Conservation (phyloP, 441 rosid genomes). For the Lepidium campestre region DNA sequence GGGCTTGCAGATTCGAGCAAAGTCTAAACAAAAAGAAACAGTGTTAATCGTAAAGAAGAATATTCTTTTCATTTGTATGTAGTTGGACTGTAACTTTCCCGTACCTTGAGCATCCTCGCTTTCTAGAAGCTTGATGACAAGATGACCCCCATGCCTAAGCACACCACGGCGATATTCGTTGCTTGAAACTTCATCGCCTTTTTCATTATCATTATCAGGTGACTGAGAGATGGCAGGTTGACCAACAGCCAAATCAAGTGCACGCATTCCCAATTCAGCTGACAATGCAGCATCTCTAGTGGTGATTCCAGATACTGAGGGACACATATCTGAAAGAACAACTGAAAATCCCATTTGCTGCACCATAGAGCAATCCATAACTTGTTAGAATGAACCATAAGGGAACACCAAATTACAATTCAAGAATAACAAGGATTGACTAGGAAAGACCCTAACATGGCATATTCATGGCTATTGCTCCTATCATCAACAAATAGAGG, state of each 20-base stretch:
- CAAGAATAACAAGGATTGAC: neutral
- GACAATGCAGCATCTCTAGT: slow-evolving; percentile 80
- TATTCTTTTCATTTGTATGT: neutral
- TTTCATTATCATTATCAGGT: slow-evolving; percentile 18
- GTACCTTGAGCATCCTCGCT: slow-evolving; percentile 80
- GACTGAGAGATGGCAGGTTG: slow-evolving; percentile 32
- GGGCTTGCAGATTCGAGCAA: slow-evolving; percentile 64
- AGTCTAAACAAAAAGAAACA: slow-evolving; percentile 38
- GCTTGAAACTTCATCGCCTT: slow-evolving; percentile 4
- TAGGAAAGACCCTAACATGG: neutral
- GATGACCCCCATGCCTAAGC: slow-evolving; percentile 65
- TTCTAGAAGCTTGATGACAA: slow-evolving; percentile 84
- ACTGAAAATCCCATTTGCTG: slow-evolving; percentile 77
- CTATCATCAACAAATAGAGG: neutral
- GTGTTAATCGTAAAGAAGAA: neutral
- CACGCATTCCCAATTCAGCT: slow-evolving; percentile 79
- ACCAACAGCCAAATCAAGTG: slow-evolving; percentile 80
- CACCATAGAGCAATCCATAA: slow-evolving; percentile 25
- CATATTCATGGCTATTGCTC: neutral
- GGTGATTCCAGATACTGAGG: slow-evolving; percentile 76
- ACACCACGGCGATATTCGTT: slow-evolving; percentile 40
- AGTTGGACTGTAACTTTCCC: neutral
- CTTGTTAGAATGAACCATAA: neutral
- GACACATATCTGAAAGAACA: slow-evolving; percentile 88
- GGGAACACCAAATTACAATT: neutral